Evolutionary conservation across 306 rosid genomes (phyloP).

Genomic region (Casuarina glauca): DNA sequence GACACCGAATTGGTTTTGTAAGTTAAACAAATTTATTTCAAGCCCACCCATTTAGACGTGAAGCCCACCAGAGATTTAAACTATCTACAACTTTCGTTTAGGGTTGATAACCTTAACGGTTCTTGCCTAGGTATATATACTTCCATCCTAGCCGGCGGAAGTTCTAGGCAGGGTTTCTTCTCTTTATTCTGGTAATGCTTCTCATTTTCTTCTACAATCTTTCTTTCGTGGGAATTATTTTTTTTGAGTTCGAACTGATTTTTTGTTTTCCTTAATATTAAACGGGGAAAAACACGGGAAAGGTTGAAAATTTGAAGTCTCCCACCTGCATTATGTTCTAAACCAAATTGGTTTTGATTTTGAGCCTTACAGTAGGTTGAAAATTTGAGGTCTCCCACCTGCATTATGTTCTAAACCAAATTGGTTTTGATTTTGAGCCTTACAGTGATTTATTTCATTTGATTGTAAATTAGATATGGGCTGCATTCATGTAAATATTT

Average conservation of each 20-base stretch:
- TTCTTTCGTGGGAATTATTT: no score
- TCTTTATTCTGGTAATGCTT: no score
- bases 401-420: neutral
- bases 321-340: no score
- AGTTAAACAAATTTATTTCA: neutral
- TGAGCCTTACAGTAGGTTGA: neutral
- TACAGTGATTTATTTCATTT: neutral
- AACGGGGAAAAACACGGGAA: no score
- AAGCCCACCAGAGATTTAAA: neutral
- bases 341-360: no score
- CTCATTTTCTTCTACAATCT: neutral
- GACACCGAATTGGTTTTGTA: no score
- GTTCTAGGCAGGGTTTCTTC: conserved; percentile 29
- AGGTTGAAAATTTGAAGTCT: no score
- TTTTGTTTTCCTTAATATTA: no score
- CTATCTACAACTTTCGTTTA: neutral
- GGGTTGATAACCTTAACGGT: neutral
- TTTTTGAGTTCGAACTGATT: neutral
- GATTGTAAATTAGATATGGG: no score
- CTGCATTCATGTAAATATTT: no score
- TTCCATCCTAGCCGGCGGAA: conserved; percentile 10
- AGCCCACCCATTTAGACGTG: neutral
- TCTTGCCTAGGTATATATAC: conserved; percentile 1
- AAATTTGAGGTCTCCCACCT: neutral
- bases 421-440: neutral